Conservation (phyloP, 2,329 filamentous ascomycete species). For the Juglanconis oblonga region DNA sequence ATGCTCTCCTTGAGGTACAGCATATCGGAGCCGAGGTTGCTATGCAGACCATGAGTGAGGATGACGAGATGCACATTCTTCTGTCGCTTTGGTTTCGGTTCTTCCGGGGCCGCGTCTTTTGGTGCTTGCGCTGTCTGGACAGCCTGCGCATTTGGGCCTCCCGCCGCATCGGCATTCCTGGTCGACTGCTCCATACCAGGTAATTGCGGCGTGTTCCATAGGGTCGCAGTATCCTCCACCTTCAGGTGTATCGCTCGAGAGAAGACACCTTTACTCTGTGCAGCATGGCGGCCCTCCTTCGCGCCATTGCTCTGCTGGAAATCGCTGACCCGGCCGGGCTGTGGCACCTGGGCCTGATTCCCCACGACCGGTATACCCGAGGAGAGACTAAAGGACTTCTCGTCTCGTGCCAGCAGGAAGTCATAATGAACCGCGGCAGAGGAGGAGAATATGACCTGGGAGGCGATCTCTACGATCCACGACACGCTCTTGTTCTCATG, state of each 20-base stretch:
- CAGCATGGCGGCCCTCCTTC: constrained; percentile 57
- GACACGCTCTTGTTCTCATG: constrained; percentile 59
- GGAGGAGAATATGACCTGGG: constrained; percentile 90
- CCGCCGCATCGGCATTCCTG: constrained; percentile 7
- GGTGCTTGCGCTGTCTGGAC: constrained; percentile 13
- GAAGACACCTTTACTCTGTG: constrained; percentile 73
- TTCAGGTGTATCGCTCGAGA: constrained; percentile 75
- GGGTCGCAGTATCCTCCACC: constrained; percentile 80
- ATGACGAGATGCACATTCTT: constrained; percentile 89
- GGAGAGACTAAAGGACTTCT: constrained; percentile 72
- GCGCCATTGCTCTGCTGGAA: constrained; percentile 63
- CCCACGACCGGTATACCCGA: constrained; percentile 44
- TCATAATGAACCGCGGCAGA: constrained; percentile 88
- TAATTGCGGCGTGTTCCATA: constrained; percentile 91
- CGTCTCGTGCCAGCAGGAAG: constrained; percentile 78
- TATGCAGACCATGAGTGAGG: constrained; percentile 90
- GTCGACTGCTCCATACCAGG: constrained; percentile 56
- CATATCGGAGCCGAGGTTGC: constrained; percentile 95
- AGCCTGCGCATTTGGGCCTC: constrained; percentile 19
- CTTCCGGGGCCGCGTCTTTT: constrained; percentile 14
- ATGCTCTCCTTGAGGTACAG: constrained; percentile 96
- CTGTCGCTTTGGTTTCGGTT: constrained; percentile 42
- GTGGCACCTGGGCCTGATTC: constrained; percentile 46
- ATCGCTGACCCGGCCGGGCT: constrained; percentile 72
- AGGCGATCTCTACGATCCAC: constrained; percentile 89